Conservation (phyloP, 2,329 filamentous ascomycete species). For the Phaeophleospora eucalypticola region DNA sequence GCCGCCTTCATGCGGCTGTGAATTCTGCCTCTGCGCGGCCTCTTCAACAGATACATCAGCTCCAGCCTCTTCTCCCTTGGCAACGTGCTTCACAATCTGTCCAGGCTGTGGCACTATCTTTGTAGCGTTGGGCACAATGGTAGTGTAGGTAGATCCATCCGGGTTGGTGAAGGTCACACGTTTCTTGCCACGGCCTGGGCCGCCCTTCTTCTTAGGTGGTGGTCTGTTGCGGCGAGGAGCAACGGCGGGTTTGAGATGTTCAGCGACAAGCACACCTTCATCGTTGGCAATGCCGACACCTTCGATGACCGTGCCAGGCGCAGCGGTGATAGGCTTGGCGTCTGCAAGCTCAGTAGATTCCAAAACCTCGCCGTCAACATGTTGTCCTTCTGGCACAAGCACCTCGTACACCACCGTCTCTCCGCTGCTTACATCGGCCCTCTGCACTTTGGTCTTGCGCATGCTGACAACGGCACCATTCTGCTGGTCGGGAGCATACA, state of each 20-base stretch:
- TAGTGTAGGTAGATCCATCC: conserved; percentile 40
- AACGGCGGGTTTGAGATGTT: conserved; percentile 27
- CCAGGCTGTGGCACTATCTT: conserved; percentile 34
- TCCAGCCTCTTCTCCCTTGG: conserved; percentile 32
- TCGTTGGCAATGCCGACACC: conserved; percentile 57
- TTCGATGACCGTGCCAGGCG: conserved; percentile 58
- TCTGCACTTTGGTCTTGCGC: conserved; percentile 74
- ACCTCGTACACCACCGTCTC: conserved; percentile 82
- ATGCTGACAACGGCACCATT: conserved; percentile 45
- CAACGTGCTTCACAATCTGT: conserved; percentile 34
- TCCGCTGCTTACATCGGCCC: conserved; percentile 61
- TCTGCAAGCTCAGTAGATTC: conserved; percentile 49
- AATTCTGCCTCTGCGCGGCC: conserved; percentile 39
- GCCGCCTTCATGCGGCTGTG: conserved; percentile 40
- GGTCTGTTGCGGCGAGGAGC: conserved; percentile 61
- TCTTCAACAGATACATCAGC: conserved; percentile 37
- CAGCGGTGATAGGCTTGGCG: conserved; percentile 46
- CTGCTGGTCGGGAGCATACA: conserved; percentile 40
- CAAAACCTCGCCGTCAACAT: conserved; percentile 76
- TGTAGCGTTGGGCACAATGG: conserved; percentile 35
- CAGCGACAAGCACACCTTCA: conserved; percentile 55
- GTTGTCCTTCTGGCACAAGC: conserved; percentile 72
- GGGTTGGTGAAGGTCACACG: conserved; percentile 57
- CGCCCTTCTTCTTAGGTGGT: conserved; percentile 72
- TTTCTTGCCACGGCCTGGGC: conserved; percentile 75